Evolutionary conservation across 495 filamentous ascomycete genomes (phyloP), one percentile per base, ranked within the genome.

Genomic region (Saxispiralis lemnorum): DNA sequence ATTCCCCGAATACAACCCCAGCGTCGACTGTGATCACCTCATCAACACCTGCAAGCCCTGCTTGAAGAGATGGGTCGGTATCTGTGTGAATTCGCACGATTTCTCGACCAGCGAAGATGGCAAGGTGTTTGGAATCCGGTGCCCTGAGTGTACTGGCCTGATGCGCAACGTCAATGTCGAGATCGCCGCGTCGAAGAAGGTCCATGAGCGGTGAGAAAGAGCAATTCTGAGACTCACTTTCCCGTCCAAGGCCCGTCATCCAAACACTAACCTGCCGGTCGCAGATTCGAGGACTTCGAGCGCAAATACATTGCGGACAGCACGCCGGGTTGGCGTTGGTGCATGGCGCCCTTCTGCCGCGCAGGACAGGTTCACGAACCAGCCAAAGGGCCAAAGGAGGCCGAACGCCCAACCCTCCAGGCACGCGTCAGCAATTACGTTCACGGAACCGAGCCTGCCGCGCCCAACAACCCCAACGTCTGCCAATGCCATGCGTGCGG

Each of bases 401-500:
- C 24, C 9, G 5, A 28, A 28, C 24, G 24, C 24, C 24, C 24
- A 9, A 28, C 4, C 5, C 24, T 28, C 5, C 24, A 28, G 24
- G 9, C 4, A 9, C 5, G 24, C 24, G 4, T 28, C 24, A 28
- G 24, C 24, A 9, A 28, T 9, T 28, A 5, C 24, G 9, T 28
- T 9, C 24, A 28, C 24, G 24, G 24, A 9, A 28, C 24, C 24
- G 24, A 28, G 24, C 24, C 24, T 9, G 24, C 24, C 4, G 18
- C 33, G 21, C 11, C 33, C 13, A 15, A n/a, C 37, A 24, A 32
- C 2, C 13, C 32, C 20, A 34, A 43, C 15, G 53, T 56, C 13
- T 59, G 63, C 45, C 38, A 13, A 2, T 67, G 64, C 48, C 36
- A 51, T 4, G 45, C 35, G 12, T 67, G 64, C 45, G 54, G 55